Conservation (phyloP, 345 rosid species). For the Brassica cretica region DNA sequence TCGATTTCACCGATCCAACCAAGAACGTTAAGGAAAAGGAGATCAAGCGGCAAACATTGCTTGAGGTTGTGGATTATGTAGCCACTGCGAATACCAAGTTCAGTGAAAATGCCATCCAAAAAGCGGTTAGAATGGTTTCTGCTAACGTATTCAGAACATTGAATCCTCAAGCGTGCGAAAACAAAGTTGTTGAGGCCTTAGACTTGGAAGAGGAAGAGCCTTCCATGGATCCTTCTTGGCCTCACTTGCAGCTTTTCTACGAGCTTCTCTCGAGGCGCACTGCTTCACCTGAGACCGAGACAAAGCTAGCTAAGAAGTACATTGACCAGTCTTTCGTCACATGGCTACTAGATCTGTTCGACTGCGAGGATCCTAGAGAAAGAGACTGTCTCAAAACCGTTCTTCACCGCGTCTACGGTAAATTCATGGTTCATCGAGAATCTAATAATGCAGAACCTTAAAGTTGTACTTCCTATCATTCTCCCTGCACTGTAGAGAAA, state of each 20-base stretch:
- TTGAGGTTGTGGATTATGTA: conserved; percentile 76
- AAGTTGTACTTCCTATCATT: conserved; percentile 57
- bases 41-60: conserved; percentile 67
- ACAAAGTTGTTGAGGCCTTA: conserved; percentile 54
- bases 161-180: conserved; percentile 65
- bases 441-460: conserved; percentile 60
- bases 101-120: conserved; percentile 58
- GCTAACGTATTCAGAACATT: conserved; percentile 67
- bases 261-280: conserved; percentile 75
- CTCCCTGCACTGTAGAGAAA: conserved; percentile 66
- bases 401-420: no score
- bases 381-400: no score
- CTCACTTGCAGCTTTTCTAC: conserved; percentile 77
- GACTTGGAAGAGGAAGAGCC: conserved; percentile 93
- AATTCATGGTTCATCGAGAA: conserved; percentile 54
- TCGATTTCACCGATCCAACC: conserved; percentile 70
- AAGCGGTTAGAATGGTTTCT: conserved; percentile 60
- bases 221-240: conserved; percentile 84
- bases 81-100: conserved; percentile 67
- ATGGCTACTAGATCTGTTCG: no score
- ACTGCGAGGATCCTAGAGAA: no score
- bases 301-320: conserved; percentile 62
- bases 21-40: conserved; percentile 83
- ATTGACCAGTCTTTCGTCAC: no score
- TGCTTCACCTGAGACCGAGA: conserved; percentile 74